Evolutionary conservation across 1,139 yeast genomes (phyloP), one percentile per base, ranked within the genome.

Genomic region (Candida freyschussii): DNA sequence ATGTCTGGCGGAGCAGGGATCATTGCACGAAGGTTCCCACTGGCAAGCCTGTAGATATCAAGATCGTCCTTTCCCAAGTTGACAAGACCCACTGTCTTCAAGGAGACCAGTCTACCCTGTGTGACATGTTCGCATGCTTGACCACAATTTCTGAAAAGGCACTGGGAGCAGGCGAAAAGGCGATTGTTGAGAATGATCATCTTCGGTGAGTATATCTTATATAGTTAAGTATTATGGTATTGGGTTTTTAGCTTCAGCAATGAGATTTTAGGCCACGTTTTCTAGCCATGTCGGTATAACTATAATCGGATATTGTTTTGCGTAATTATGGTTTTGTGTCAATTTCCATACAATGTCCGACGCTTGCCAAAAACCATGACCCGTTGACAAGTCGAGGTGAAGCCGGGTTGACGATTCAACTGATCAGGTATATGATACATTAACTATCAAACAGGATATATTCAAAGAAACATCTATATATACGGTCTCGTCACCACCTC

Each of bases 151-250:
- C 13, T 13, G 10, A 16, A 7, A 10, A 39, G 18, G 20, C 44
- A 41, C 1, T 25, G 11, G 11, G 27, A 26, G 24, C 44, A 41
- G n/a, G 38, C 23, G 30, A 32, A 36, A 12, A 39, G 13, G 10
- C 26, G 27, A 16, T 34, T 36, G 26, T 34, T 36, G 16, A 41
- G 26, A 24, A 39, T 33, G 13, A 41, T 39, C 44, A 41, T 41
- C n/a, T n/a, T n/a, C n/a, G n/a, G n/a, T n/a, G n/a, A n/a, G n/a
- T n/a, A n/a, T n/a, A n/a, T n/a, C n/a, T n/a, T n/a, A n/a, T n/a
- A n/a, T n/a, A n/a, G n/a, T n/a, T n/a, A n/a, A n/a, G n/a, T n/a
- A n/a, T n/a, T n/a, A n/a, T n/a, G n/a, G n/a, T n/a, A n/a, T n/a
- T n/a, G n/a, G n/a, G n/a, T n/a, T n/a, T n/a, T n/a, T n/a, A n/a